These are phyloP conservation scores for Solanum paucissectum DNA, from an alignment of 257 asterid genomes.

Conservation along the genomic window DNA sequence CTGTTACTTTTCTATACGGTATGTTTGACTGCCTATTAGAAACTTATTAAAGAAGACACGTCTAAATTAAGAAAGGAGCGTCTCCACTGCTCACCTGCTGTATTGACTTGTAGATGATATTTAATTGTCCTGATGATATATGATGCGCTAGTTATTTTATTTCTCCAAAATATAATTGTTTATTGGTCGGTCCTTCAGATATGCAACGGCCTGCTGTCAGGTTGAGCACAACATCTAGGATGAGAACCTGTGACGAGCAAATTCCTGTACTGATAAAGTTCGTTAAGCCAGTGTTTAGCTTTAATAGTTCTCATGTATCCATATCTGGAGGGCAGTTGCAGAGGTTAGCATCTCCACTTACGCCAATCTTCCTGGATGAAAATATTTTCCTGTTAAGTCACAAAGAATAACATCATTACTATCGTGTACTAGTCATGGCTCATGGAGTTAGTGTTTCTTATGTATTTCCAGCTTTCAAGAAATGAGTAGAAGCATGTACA, in stretches of 20 bases:
- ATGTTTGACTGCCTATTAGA: not conserved
- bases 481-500: slow-evolving; percentile 46
- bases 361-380: not conserved
- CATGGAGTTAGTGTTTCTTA: not conserved
- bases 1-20: slow-evolving; percentile 88
- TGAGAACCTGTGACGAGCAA: slow-evolving; percentile 47
- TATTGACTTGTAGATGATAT: not conserved
- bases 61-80: not conserved
- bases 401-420: not conserved
- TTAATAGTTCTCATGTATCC: slow-evolving; percentile 61
- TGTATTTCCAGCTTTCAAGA: slow-evolving; percentile 49
- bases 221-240: slow-evolving; percentile 60
- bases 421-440: not conserved
- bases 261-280: slow-evolving; percentile 52
- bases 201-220: slow-evolving; percentile 64
- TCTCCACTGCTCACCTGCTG: not conserved
- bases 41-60: not conserved
- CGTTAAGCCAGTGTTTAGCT: slow-evolving; percentile 71
- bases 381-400: not conserved
- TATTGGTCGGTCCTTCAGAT: slow-evolving; percentile 32
- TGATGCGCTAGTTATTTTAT: not conserved
- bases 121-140: not conserved
- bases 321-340: slow-evolving; percentile 58
- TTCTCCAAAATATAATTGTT: slow-evolving; percentile 1
- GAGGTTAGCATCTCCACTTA: slow-evolving; percentile 28